Percentiles rank a stretch among this genome's conserved stretches.
These are phyloP conservation scores for Populus davidiana DNA, from an alignment of 345 rosid species.

Conservation along the genomic window DNA sequence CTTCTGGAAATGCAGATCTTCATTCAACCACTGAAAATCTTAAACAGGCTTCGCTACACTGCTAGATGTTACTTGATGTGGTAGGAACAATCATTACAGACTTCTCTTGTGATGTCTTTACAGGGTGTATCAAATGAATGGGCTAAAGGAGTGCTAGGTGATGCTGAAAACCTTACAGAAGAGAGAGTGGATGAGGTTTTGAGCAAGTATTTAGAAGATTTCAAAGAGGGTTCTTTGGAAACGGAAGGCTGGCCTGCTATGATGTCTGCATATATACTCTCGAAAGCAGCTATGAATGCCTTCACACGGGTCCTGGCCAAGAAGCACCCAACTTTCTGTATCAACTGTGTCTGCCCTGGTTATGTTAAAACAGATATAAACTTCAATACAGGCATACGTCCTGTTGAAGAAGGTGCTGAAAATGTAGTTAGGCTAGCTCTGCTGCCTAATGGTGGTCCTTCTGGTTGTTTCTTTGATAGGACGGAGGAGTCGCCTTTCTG, in stretches of 20 bases:
- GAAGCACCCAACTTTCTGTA: constrained; percentile 12
- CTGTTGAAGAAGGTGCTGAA: constrained; percentile 20
- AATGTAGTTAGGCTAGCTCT: constrained; percentile 14
- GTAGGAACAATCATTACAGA: no score
- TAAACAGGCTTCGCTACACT: no score
- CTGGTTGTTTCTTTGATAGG: constrained; percentile 14
- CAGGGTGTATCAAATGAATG: constrained; percentile 29
- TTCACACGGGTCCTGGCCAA: constrained; percentile 28
- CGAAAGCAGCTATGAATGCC: constrained; percentile 34
- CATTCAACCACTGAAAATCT: no score
- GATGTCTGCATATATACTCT: constrained; percentile 18
- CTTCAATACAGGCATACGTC: not conserved
- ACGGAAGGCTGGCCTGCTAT: constrained; percentile 27
- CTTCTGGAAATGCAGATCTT: no score
- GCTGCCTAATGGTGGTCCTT: constrained; percentile 12
- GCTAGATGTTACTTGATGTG: no score
- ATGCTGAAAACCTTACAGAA: constrained; percentile 30
- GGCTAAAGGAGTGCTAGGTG: constrained; percentile 19
- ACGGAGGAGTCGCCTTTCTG: constrained; percentile 8
- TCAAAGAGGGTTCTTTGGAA: constrained; percentile 21
- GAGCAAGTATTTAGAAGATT: constrained; percentile 24
- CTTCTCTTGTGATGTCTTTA: no score
- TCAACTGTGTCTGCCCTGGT: constrained; percentile 36
- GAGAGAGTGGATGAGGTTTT: constrained; percentile 29
- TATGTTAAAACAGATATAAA: constrained; percentile 28